Base-by-base conservation (phyloP, 2,329 filamentous ascomycete genomes). In the Aspergillus aculeatus region DNA sequence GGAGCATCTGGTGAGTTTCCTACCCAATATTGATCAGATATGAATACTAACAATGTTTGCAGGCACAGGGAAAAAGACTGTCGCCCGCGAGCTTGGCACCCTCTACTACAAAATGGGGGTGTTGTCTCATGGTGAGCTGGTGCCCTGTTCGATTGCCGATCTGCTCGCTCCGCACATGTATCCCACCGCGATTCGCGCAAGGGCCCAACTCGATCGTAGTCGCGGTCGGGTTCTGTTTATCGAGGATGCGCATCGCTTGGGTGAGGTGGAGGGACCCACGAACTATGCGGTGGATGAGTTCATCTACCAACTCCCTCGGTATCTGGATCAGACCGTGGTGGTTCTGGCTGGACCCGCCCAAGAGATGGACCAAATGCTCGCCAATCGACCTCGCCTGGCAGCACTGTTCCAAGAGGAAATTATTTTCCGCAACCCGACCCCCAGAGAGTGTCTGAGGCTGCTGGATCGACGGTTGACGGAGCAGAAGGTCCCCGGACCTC, bases 21-120 rank as follows among this genome's bases (percentile, higher is more conserved):
- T 31, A 24, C 31, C 29, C 1, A 1, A 3, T 31, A 9, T 5
- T 41, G 10, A 3, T 11, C 19, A 3, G 2, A 9, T 12, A 2
- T 23, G 6, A 19, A 4, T 6, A 1, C 10, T 3, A 4, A 32
- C 35, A 31, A 54, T n/a, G 1, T 2, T 14, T 35, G 5, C 19
- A 61, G 64, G 64, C 7, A 64, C 62, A 24, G 65, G 65, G 2
- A 67, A 63, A 35, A 57, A 58, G 26, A 59, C 53, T 4, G 60
- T 64, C 24, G 65, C 65, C n/a, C 58, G 57, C 6, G 59, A 64
- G 19, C 54, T 66, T 10, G 64, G 56, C 31, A 57, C 55, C 9
- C 56, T 67, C 6, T 67, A 65, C 50, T 67, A 67, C 35, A 57
- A 64, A n/a, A 67, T 67, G 65, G 65, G 65, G 9, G 54, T 63